Percentiles rank a stretch among this genome's conserved stretches.
Evolutionary conservation across 805 yeast species (phyloP).

Genomic region (Wickerhamiella kurtzmanii): DNA sequence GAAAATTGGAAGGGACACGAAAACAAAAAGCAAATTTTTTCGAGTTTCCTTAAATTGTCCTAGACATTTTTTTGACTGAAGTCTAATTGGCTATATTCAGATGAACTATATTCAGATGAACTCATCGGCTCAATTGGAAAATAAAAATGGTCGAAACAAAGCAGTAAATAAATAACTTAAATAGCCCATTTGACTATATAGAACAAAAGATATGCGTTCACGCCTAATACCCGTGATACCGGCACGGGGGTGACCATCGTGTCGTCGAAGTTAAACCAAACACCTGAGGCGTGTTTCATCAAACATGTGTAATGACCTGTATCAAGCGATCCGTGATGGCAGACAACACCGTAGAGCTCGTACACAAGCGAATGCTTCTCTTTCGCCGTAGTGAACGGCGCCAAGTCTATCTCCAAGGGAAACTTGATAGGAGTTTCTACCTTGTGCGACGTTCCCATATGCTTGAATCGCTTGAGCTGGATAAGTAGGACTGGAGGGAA

Average conservation of each 20-base stretch:
- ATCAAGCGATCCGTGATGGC: conserved; percentile 85
- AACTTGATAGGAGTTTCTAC: conserved; percentile 60
- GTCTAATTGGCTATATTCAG: neutral
- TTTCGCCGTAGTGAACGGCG: conserved; percentile 33
- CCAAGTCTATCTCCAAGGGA: conserved; percentile 62
- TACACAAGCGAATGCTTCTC: conserved; percentile 32
- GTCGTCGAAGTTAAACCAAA: conserved; percentile 89
- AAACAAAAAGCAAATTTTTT: too few species aligned
- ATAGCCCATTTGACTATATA: conserved; percentile 22
- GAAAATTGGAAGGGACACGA: too few species aligned
- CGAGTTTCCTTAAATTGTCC: too few species aligned
- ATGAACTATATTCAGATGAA: too few species aligned
- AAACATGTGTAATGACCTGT: conserved; percentile 89
- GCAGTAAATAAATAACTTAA: conserved; percentile 3
- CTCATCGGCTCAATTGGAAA: too few species aligned
- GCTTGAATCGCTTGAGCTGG: conserved; percentile 68
- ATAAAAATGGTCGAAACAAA: neutral
- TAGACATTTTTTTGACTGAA: too few species aligned
- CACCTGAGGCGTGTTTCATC: conserved; percentile 34
- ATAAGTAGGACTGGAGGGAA: conserved; percentile 69
- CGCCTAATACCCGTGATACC: conserved; percentile 48
- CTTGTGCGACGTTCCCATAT: conserved; percentile 40
- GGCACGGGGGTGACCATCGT: conserved; percentile 57
- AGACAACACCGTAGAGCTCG: conserved; percentile 75
- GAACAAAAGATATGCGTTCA: conserved; percentile 68